Evolutionary conservation across 495 filamentous ascomycete species (phyloP), one percentile per base, ranked within the genome.

Genomic region (Parachaetomium inaequale): DNA sequence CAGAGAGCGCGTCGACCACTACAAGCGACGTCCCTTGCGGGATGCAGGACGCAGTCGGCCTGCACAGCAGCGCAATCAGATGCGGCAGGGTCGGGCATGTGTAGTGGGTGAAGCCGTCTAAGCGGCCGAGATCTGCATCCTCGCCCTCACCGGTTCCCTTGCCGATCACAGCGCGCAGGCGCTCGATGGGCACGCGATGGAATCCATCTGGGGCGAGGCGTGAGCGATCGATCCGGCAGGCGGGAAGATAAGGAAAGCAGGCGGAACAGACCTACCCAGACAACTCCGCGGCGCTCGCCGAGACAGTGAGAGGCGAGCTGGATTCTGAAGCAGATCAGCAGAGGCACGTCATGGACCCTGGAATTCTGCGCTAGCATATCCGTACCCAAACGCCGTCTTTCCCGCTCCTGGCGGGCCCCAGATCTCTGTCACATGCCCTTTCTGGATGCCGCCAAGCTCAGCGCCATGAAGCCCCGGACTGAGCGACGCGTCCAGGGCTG

Each of bases 401-500:
- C 94, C 94, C 17, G 82, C 84, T 1, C 93, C 93, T 11, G 91
- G 90, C 17, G 94, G 92, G 0, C 94, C 94, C 77, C 87, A 96
- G 32, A 96, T 75, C 72, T 98, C 94, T 7, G 87, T 87, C n/a
- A 96, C 80, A 70, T 91, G 88, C 25, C 91, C 92, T 38, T 86
- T 84, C 57, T 83, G 77, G 28, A 96, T 73, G 4, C 89, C 92
- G 47, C 78, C 80, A 47, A 53, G 57, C 15, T 23, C 63, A 6
- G 25, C 28, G 26, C 43, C 61, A 40, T 63, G 55, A 17, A 73
- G 63, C 51, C 64, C 63, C 7, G 69, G 58, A 29, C 65, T 61
- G 49, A 75, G 56, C 15, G 62, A 57, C 32, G 61, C 65, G 55
- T 93, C 87, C 21, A 97, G 83, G 31, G 73, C 75, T 36, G 67